Evolutionary conservation across 2,329 filamentous ascomycete genomes (phyloP), one percentile per base, ranked within the genome.

Genomic region (Aplosporella prunicola): DNA sequence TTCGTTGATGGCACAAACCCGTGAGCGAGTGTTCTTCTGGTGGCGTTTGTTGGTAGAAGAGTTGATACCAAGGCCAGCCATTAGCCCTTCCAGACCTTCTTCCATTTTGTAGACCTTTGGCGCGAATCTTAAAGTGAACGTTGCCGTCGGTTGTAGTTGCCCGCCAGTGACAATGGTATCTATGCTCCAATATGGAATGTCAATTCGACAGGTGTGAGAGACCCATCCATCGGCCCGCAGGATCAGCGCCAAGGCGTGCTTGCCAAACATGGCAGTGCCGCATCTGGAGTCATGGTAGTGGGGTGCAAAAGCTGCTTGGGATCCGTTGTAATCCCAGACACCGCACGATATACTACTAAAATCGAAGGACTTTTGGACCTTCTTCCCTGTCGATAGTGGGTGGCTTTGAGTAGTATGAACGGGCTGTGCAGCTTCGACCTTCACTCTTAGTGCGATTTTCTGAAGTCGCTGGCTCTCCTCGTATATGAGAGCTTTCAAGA

Each of bases 111-210:
- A 67, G 28, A 68, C 51, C 39, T 59, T 63, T 5, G 66, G 66
- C 2, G 62, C 49, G 2, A 49, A 46, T 9, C 42, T 45, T 11
- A 68, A 42, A 4, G 62, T 61, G 35, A 68, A 52, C 1, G 55
- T 58, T 4, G 67, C 34, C 2, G 51, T 52, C 3, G 58, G 53
- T 13, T 52, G 45, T 15, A 50, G 20, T 35, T 49, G 43, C 23
- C 45, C 39, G 29, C 52, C 46, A 24, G 60, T 38, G 39, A 60
- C 51, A 10, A 61, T 53, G 20, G 60, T 55, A n/a, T 62, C 51
- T 28, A 66, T 51, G 27, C 54, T 58, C n/a, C 51, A 50, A 42
- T 66, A 67, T 2, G 56, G 55, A n/a, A 69, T 51, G 22, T 67
- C 61, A 28, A 69, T 50, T 15, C 62, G 50, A 32, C 41, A 43